Percentiles rank a stretch among this genome's conserved stretches.
Conservation (phyloP, 192 early-diverging fungal species). For the Podila verticillata region DNA sequence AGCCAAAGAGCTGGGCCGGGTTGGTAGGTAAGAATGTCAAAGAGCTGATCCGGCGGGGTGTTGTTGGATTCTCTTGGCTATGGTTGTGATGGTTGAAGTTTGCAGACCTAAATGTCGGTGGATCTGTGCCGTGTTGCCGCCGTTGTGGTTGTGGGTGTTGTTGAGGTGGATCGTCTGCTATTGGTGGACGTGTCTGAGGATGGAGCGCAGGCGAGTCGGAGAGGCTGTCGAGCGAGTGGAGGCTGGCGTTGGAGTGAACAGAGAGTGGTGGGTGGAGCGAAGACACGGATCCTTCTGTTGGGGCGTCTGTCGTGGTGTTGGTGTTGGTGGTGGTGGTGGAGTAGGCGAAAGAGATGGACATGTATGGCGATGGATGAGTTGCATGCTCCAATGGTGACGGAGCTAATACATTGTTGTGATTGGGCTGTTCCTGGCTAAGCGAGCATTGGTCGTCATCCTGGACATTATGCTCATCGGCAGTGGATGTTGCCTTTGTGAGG, state of each 20-base stretch:
- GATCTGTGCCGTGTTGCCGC: no score
- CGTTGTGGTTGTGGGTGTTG: no score
- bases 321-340: conserved; percentile 4
- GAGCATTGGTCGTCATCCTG: neutral
- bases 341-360: neutral
- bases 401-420: neutral
- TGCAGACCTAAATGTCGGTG: no score
- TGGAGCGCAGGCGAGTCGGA: neutral
- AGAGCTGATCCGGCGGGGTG: neutral
- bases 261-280: neutral
- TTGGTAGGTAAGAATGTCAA: neutral
- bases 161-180: no score
- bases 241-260: conserved; percentile 4
- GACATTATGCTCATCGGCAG: neutral
- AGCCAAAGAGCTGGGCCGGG: neutral
- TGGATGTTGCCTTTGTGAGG: neutral
- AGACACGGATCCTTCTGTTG: neutral
- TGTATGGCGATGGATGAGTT: neutral
- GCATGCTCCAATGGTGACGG: neutral
- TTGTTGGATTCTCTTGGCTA: neutral
- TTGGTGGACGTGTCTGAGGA: neutral
- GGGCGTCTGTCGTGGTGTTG: neutral
- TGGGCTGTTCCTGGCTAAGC: neutral
- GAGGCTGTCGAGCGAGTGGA: neutral
- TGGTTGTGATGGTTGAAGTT: neutral